These are phyloP conservation scores for Gregarina niphandrodes DNA, from an alignment of 169 alveolate species.

Conservation along the genomic window DNA sequence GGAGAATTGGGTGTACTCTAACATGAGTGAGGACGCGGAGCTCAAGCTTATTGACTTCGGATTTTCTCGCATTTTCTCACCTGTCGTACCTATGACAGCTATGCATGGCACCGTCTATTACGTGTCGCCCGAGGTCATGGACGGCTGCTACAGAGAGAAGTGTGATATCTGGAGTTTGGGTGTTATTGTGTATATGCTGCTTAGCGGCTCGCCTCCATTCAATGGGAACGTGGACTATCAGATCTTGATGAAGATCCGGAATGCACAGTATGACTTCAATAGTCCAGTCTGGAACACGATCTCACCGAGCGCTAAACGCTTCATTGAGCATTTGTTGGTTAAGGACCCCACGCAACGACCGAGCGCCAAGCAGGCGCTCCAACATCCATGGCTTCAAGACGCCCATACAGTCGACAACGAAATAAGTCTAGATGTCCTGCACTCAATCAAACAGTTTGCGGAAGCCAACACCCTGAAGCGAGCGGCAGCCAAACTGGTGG, in stretches of 20 bases:
- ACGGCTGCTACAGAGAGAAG: conserved; percentile 17
- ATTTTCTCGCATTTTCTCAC: conserved; percentile 11
- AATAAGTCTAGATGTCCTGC: conserved; percentile 3
- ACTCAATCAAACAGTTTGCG: conserved; percentile 8
- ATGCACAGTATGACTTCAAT: conserved; percentile 12
- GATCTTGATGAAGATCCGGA: conserved; percentile 31
- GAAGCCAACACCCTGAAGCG: neutral
- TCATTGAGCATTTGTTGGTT: conserved; percentile 25
- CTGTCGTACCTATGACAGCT: conserved; percentile 14
- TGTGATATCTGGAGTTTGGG: conserved; percentile 30
- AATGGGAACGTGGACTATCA: conserved; percentile 45
- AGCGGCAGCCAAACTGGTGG: conserved; percentile 1
- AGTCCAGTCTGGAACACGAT: conserved; percentile 24
- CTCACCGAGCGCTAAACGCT: conserved; percentile 33
- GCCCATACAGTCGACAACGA: conserved; percentile 1
- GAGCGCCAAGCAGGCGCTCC: conserved; percentile 39
- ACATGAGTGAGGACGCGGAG: conserved; percentile 14
- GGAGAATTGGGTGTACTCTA: conserved; percentile 24
- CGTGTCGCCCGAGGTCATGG: conserved; percentile 22
- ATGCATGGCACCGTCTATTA: conserved; percentile 25
- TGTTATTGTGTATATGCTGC: conserved; percentile 29
- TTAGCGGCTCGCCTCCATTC: conserved; percentile 51
- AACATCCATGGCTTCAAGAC: conserved; percentile 37
- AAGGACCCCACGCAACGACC: conserved; percentile 34
- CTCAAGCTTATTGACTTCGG: conserved; percentile 21